Evolutionary conservation across 129 eudicot genomes (phyloP).

Genomic region (Deinandra increscens): DNA sequence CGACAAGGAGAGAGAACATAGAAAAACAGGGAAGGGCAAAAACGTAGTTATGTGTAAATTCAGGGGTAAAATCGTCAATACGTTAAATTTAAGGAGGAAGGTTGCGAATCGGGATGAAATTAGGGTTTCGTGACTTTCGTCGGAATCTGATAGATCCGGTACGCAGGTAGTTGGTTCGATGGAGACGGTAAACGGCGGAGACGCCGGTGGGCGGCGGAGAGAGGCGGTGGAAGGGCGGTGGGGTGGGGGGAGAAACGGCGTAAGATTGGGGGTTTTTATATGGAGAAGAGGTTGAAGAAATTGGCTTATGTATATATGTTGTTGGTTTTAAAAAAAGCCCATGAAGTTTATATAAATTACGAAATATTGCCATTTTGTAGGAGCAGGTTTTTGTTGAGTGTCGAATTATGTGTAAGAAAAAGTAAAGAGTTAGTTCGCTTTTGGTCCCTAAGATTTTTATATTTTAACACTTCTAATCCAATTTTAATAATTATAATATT

Average conservation of each 20-base stretch:
- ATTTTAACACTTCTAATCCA: no score
- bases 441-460: no score
- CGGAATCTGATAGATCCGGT: slow-evolving; percentile 23
- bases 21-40: neutral
- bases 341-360: neutral
- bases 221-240: slow-evolving; percentile 20
- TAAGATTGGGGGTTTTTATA: slow-evolving; percentile 29
- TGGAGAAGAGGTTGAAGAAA: neutral
- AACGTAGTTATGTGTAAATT: neutral
- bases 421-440: no score
- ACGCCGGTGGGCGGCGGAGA: slow-evolving; percentile 14
- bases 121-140: slow-evolving; percentile 5
- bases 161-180: neutral
- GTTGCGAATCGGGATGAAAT: neutral
- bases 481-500: no score
- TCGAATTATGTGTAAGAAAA: neutral
- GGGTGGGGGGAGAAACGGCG: neutral
- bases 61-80: slow-evolving; percentile 20
- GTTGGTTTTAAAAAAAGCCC: neutral
- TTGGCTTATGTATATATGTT: slow-evolving; percentile 11
- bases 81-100: neutral
- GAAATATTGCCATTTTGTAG: slow-evolving; percentile 13
- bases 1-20: neutral
- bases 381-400: neutral
- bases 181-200: neutral